Evolutionary conservation across 345 rosid genomes (phyloP).

Genomic region (Physaria fendleri): DNA sequence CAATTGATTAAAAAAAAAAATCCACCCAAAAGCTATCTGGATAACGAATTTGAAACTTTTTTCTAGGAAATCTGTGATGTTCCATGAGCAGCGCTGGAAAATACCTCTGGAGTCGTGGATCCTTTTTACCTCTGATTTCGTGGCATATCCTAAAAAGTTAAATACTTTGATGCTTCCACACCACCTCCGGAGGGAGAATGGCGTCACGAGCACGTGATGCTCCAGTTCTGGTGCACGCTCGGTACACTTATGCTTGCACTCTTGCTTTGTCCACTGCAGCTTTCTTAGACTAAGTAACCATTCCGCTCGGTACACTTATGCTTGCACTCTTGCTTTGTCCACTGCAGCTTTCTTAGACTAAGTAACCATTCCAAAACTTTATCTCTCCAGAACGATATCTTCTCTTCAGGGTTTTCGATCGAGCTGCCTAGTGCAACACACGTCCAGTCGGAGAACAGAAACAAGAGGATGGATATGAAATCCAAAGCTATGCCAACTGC

Average conservation of each 20-base stretch:
- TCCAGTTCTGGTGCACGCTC: no score
- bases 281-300: conserved; percentile 22
- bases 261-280: conserved; percentile 4
- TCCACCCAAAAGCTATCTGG: not conserved
- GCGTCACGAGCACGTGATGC: conserved; percentile 22
- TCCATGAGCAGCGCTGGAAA: conserved; percentile 3
- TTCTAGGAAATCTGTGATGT: not conserved
- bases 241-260: not conserved
- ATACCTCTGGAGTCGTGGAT: conserved; percentile 25
- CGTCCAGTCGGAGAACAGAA: conserved; percentile 52
- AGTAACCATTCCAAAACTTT: conserved; percentile 18
- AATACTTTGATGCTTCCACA: conserved; percentile 36
- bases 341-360: conserved; percentile 4
- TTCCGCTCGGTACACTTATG: not conserved
- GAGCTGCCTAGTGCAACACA: conserved; percentile 20
- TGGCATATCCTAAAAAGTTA: conserved; percentile 45
- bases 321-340: not conserved
- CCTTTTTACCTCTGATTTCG: conserved; percentile 25
- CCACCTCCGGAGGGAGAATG: conserved; percentile 44
- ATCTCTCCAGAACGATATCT: not conserved
- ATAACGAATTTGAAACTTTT: not conserved
- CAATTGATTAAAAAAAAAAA: not conserved
- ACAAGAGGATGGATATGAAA: conserved; percentile 31
- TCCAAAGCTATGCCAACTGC: conserved; percentile 44
- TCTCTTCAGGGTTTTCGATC: conserved; percentile 1